Conservation (phyloP, 768 basidiomycete genomes). For the Antrodiella citrinella region DNA sequence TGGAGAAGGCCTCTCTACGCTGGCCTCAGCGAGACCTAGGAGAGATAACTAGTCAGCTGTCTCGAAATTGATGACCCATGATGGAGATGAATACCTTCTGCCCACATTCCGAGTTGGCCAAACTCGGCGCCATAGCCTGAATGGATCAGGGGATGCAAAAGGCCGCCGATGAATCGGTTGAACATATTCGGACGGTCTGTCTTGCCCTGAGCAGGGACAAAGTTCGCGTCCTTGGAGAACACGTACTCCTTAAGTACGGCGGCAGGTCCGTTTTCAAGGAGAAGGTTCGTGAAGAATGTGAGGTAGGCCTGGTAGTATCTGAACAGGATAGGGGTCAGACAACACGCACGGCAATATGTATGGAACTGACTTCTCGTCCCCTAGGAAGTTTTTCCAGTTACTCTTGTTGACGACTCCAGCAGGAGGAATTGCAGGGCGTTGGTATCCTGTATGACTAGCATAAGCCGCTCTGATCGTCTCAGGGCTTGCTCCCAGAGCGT, state of each 20-base stretch:
- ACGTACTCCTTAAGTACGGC: conserved; percentile 51
- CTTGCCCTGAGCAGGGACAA: conserved; percentile 9
- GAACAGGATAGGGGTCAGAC: background rate
- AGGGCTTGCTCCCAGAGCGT: conserved; percentile 46
- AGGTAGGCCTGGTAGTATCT: conserved; percentile 56
- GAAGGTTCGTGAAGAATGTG: conserved; percentile 39
- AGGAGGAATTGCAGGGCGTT: conserved; percentile 31
- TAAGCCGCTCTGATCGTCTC: conserved; percentile 36
- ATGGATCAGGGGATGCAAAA: conserved; percentile 62
- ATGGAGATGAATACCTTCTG: conserved; percentile 54
- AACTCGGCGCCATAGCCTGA: conserved; percentile 58
- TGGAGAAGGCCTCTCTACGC: conserved; percentile 35
- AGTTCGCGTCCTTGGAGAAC: conserved; percentile 33
- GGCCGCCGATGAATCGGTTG: conserved; percentile 43
- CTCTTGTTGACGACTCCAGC: conserved; percentile 36
- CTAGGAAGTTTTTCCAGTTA: conserved; percentile 50
- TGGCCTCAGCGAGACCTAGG: conserved; percentile 33
- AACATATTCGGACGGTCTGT: conserved; percentile 45
- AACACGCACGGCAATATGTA: background rate
- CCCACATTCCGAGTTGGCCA: conserved; percentile 45
- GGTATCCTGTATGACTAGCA: conserved; percentile 29
- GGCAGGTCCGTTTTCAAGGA: conserved; percentile 35
- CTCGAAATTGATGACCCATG: too few relatives aligned
- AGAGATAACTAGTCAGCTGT: too few relatives aligned
- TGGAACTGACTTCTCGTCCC: conserved; percentile 37